Percentiles rank a stretch among this genome's conserved stretches.
Conservation (phyloP, 257 asterid genomes). For the Solanum tarijense region DNA sequence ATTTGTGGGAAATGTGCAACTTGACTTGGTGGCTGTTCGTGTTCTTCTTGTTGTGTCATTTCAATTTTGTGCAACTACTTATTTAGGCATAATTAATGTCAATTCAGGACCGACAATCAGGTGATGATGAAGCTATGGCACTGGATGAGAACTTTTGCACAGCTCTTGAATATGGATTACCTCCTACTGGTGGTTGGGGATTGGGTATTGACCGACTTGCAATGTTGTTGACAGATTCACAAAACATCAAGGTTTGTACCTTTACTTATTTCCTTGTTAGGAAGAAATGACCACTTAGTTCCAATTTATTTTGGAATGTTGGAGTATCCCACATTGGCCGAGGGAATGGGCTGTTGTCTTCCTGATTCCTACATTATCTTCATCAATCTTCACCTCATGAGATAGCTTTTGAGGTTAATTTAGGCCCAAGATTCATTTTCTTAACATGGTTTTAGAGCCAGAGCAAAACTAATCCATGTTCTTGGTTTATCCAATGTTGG, state of each 20-base stretch:
- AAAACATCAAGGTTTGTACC: conserved; percentile 68
- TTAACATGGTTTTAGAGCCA: background rate
- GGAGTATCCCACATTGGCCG: background rate
- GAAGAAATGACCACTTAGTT: background rate
- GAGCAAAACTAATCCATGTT: background rate
- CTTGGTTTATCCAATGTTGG: background rate
- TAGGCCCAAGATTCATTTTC: background rate
- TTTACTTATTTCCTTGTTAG: background rate
- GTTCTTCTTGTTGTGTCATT: background rate
- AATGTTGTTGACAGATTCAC: conserved; percentile 87
- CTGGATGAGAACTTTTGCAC: conserved; percentile 77
- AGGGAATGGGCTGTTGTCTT: background rate
- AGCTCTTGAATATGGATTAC: conserved; percentile 90
- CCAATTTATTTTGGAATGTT: background rate
- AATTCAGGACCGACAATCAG: conserved; percentile 81
- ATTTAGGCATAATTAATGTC: background rate
- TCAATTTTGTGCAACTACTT: background rate
- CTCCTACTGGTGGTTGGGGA: conserved; percentile 99
- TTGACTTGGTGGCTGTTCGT: background rate
- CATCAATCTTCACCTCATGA: background rate
- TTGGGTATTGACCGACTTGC: conserved; percentile 82
- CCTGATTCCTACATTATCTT: background rate
- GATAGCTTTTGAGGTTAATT: background rate
- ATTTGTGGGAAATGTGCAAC: background rate
- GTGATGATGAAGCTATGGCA: conserved; percentile 98